Evolutionary conservation across 2,329 filamentous ascomycete genomes (phyloP), one percentile per base, ranked within the genome.

Genomic region (Cordyceps pruinosa): DNA sequence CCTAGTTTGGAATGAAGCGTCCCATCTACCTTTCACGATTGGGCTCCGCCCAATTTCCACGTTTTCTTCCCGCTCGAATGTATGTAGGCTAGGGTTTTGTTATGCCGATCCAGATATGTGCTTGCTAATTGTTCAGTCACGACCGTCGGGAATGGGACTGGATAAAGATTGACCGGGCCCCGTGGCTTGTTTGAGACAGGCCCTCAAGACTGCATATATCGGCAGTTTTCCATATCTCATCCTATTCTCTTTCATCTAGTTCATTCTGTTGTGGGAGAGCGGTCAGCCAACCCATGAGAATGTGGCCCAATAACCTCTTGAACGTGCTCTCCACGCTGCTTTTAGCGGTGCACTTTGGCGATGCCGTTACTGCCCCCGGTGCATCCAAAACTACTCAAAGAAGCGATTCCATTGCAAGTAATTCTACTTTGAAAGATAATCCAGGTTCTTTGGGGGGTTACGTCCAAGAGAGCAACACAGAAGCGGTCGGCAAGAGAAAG

Each of bases 401-500:
- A 7, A 23, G 48, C 13, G 28, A 52, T 42, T 26, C 49, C 26
- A 23, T 6, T 25, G 26, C 23, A 41, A 19, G 35, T 13, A 52
- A 42, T 30, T 32, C 37, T 10, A 42, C 49, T 35, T 42, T 25
- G 17, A 30, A 15, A 17, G 21, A 19, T 30, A 15, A 25, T 30
- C 23, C 19, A n/a, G n/a, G n/a, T n/a, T n/a, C n/a, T n/a, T n/a
- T n/a, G n/a, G n/a, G n/a, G n/a, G n/a, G n/a, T n/a, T n/a, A n/a
- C 12, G 37, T 25, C 5, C 49, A 52, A 19, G 12, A 21, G 35
- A 39, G 35, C 23, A 25, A 13, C 49, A 42, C n/a, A 8, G 26
- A 21, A n/a, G n/a, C 19, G n/a, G 26, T 13, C 5, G 37, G 37
- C 37, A 42, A 68, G 28, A 66, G 70, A 56, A 67, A 65, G 56